phyloP scores from a whole-genome alignment of 2,329 filamentous ascomycete genomes.

The Neofusicoccum sp. region DNA sequence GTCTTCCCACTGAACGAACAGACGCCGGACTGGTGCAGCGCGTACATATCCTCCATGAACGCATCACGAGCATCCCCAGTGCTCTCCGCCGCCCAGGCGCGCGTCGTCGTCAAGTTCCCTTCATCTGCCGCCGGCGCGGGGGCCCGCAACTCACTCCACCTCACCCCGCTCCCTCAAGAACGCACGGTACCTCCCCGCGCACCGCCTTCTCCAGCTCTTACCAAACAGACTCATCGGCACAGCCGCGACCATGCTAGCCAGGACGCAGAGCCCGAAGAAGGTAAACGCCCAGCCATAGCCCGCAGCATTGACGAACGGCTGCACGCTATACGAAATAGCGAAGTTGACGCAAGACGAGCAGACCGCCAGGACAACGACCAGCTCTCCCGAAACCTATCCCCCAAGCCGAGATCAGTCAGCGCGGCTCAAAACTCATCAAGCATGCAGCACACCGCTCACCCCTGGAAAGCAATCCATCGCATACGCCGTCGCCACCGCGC shows the following conservation, averaged over 20 bases:
- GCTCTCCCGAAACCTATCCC: conserved; percentile 7
- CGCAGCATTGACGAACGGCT: conserved; percentile 40
- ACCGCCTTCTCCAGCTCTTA: conserved; percentile 32
- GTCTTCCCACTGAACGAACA: no score
- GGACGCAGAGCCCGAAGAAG: conserved; percentile 35
- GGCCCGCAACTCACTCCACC: background rate
- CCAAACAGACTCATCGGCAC: conserved; percentile 31
- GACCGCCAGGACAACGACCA: conserved; percentile 15
- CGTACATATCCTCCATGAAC: no score
- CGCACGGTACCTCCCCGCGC: conserved; percentile 8
- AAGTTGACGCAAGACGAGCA: conserved; percentile 16
- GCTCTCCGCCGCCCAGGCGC: no score
- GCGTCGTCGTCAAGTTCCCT: no score
- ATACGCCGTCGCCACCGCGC: conserved; percentile 41
- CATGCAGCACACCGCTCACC: background rate
- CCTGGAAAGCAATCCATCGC: conserved; percentile 43
- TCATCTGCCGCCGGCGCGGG: no score
- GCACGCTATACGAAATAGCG: conserved; percentile 32
- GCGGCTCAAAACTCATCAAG: no score
- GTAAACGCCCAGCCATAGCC: conserved; percentile 32
- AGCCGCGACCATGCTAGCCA: conserved; percentile 26
- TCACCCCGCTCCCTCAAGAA: conserved; percentile 11
- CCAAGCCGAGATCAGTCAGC: background rate
- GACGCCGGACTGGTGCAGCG: no score
- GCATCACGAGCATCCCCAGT: no score